These are phyloP conservation scores for Verticillium albo-atrum DNA, from an alignment of 2,329 filamentous ascomycete species.

Conservation along the genomic window DNA sequence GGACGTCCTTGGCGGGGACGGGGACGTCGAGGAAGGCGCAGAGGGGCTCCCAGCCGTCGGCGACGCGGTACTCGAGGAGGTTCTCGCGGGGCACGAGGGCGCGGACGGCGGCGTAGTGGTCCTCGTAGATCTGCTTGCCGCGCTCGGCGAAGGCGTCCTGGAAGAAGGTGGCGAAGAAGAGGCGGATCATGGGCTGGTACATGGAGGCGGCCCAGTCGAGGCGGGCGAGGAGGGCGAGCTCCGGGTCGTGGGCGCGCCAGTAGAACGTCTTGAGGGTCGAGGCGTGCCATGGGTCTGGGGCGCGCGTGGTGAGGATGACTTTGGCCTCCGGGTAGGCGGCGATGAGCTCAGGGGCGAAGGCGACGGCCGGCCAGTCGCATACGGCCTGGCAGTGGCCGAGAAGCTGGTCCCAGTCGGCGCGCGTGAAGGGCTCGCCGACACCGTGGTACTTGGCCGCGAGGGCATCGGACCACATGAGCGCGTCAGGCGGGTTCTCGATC, in stretches of 20 bases:
- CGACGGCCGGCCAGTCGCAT: constrained; percentile 29
- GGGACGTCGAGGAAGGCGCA: constrained; percentile 32
- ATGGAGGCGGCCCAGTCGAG: constrained; percentile 1
- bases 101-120: constrained; percentile 7
- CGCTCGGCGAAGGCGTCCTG: neutral
- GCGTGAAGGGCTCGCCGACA: constrained; percentile 8
- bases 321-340: constrained; percentile 36
- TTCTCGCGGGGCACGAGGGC: constrained; percentile 8
- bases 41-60: constrained; percentile 35
- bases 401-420: constrained; percentile 14
- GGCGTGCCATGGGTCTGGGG: constrained; percentile 20
- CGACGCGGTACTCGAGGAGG: constrained; percentile 28
- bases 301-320: constrained; percentile 29
- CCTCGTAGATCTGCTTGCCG: neutral
- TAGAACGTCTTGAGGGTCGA: neutral
- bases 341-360: constrained; percentile 31
- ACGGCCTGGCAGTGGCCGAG: constrained; percentile 22
- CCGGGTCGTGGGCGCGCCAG: neutral
- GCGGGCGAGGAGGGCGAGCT: neutral
- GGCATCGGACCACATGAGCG: constrained; percentile 15
- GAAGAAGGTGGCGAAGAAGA: neutral
- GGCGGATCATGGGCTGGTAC: neutral
- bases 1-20: constrained; percentile 20
- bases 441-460: constrained; percentile 14
- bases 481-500: neutral